These are phyloP conservation scores for Fusarium sarcochroum DNA, from an alignment of 2,329 filamentous ascomycete species.

Conservation along the genomic window DNA sequence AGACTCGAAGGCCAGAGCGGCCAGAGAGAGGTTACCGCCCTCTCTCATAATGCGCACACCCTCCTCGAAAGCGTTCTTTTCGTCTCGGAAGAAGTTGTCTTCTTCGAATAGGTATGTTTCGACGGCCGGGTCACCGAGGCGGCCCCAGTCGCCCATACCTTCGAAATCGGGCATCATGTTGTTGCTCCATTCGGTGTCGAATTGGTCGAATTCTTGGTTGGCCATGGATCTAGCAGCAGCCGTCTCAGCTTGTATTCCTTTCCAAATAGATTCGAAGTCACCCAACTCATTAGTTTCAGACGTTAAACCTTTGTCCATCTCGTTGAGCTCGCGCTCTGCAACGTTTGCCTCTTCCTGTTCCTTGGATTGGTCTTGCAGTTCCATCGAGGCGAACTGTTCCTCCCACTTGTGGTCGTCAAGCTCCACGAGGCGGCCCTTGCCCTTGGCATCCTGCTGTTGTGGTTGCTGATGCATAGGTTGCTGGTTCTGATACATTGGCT, in stretches of 20 bases:
- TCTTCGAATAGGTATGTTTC: conserved; percentile 96
- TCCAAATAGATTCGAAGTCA: conserved; percentile 92
- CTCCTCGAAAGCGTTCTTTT: conserved; percentile 90
- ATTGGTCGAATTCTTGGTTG: conserved; percentile 75
- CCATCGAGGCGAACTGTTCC: conserved; percentile 92
- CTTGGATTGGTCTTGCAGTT: conserved; percentile 72
- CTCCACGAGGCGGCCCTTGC: conserved; percentile 94
- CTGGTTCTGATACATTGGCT: conserved; percentile 62
- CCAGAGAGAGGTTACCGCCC: conserved; percentile 93
- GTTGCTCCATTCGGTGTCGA: conserved; percentile 85
- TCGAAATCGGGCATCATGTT: conserved; percentile 70
- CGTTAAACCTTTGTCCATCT: conserved; percentile 79
- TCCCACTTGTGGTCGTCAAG: conserved; percentile 96
- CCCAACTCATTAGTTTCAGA: conserved; percentile 83
- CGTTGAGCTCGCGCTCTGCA: conserved; percentile 88
- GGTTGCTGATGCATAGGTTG: conserved; percentile 61
- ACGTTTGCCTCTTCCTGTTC: conserved; percentile 75
- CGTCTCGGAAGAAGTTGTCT: conserved; percentile 88
- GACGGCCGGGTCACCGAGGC: conserved; percentile 80
- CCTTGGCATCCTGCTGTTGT: conserved; percentile 71
- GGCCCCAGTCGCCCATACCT: conserved; percentile 72
- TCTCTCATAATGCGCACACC: conserved; percentile 93
- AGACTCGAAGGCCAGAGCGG: conserved; percentile 94
- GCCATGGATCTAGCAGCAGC: conserved; percentile 79
- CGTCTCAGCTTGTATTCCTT: conserved; percentile 83